These are phyloP conservation scores for Naganishia randhawae DNA, from an alignment of 768 basidiomycete genomes.

Conservation along the genomic window DNA sequence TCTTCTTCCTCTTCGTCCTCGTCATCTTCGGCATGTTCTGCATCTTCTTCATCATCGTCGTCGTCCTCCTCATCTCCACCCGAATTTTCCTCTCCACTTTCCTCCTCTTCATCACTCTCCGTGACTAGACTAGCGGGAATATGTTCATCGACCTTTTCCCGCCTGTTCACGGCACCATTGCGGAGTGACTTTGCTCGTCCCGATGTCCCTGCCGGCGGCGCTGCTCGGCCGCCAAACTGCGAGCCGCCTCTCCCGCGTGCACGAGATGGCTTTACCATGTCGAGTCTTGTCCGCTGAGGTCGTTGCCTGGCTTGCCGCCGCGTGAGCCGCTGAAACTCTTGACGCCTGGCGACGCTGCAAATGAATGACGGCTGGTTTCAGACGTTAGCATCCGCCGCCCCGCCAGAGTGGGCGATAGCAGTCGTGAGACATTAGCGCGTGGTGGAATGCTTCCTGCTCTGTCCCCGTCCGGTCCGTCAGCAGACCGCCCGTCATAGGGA, in stretches of 20 bases:
- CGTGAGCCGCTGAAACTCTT: no score
- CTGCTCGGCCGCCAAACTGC: constrained; percentile 7
- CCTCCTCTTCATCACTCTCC: constrained; percentile 25
- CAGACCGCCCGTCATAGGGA: no score
- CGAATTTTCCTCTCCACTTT: constrained; percentile 12
- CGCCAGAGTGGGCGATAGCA: no score
- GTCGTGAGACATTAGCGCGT: no score
- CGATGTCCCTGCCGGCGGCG: constrained; percentile 26
- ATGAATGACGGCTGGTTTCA: not conserved
- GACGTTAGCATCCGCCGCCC: not conserved
- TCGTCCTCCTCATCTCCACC: constrained; percentile 22
- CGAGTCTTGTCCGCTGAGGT: no score
- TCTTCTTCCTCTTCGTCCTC: constrained; percentile 46
- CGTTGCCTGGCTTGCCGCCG: no score
- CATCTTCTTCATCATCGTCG: constrained; percentile 12
- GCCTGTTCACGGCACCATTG: constrained; percentile 23
- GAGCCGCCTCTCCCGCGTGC: constrained; percentile 28
- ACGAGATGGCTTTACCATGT: constrained; percentile 23
- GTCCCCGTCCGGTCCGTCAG: no score
- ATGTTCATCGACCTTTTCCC: constrained; percentile 27
- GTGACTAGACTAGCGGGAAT: constrained; percentile 32
- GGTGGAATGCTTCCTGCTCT: no score
- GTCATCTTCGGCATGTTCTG: constrained; percentile 51
- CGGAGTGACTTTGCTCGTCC: constrained; percentile 25
- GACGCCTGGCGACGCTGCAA: no score